Evolutionary conservation across 164 flowering plant genomes (phyloP).

Genomic region (Cinnamomum micranthum): DNA sequence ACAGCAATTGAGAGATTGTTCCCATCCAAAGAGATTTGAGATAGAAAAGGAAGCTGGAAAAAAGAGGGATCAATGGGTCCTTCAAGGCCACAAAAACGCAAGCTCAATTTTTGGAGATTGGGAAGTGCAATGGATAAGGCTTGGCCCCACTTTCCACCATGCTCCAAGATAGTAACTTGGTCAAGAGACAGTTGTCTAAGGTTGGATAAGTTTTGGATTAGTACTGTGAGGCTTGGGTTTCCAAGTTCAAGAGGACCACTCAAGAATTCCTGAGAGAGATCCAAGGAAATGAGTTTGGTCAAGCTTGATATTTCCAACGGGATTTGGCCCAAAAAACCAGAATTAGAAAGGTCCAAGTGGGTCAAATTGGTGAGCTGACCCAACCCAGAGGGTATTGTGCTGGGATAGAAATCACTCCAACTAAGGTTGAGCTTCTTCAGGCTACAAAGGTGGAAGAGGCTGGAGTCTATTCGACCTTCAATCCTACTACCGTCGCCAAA

Average conservation of each 20-base stretch:
- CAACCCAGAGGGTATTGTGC: constrained; percentile 17
- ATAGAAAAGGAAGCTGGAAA: background rate
- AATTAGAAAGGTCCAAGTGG: constrained; percentile 19
- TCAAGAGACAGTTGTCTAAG: constrained; percentile 13
- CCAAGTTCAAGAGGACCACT: background rate
- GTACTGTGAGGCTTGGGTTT: background rate
- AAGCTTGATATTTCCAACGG: no score
- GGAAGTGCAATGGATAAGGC: constrained; percentile 1
- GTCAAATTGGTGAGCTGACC: constrained; percentile 13
- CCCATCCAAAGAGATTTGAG: background rate
- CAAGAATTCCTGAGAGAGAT: background rate
- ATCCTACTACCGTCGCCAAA: no score
- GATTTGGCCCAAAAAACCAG: constrained; percentile 22
- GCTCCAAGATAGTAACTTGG: background rate
- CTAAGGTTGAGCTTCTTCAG: no score
- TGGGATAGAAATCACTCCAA: no score
- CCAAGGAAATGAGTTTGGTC: no score
- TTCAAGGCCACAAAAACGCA: background rate
- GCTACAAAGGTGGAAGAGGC: no score
- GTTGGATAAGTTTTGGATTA: constrained; percentile 6
- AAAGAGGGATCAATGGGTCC: constrained; percentile 1
- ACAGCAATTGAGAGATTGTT: no score
- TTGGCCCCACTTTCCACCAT: background rate
- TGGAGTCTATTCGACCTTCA: no score
- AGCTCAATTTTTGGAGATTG: constrained; percentile 4